Evolutionary conservation across 78 protist genomes (phyloP).

Genomic region (Dictyostelium citrinum): DNA sequence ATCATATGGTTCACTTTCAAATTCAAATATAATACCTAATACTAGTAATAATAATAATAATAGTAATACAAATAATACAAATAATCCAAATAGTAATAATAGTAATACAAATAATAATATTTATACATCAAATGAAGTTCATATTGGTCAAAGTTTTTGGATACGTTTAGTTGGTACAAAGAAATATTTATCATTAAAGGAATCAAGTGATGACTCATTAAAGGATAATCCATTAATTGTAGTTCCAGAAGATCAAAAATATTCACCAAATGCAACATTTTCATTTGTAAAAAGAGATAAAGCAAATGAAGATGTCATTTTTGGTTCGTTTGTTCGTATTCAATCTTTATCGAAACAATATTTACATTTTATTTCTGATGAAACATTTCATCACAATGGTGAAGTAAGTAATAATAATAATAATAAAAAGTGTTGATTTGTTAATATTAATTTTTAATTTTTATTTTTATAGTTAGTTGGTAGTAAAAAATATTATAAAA

Average conservation of each 20-base stretch:
- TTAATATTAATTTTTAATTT: background rate
- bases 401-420: conserved; percentile 31
- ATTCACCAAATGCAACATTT: conserved; percentile 57
- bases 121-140: conserved; percentile 1
- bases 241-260: conserved; percentile 29
- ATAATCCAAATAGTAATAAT: background rate
- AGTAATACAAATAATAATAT: background rate
- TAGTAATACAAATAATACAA: background rate
- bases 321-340: conserved; percentile 69
- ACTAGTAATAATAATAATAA: background rate
- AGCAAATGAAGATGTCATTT: conserved; percentile 21
- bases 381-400: conserved; percentile 72
- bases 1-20: background rate
- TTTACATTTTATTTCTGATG: conserved; percentile 65
- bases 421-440: background rate
- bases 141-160: conserved; percentile 49
- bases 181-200: conserved; percentile 38
- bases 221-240: background rate
- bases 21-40: background rate
- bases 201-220: background rate
- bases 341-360: conserved; percentile 46
- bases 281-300: conserved; percentile 34
- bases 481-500: conserved; percentile 59
- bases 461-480: conserved; percentile 40
- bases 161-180: conserved; percentile 43